These are phyloP conservation scores for Neurospora sp. DNA, from an alignment of 495 filamentous ascomycete genomes.

Conservation along the genomic window DNA sequence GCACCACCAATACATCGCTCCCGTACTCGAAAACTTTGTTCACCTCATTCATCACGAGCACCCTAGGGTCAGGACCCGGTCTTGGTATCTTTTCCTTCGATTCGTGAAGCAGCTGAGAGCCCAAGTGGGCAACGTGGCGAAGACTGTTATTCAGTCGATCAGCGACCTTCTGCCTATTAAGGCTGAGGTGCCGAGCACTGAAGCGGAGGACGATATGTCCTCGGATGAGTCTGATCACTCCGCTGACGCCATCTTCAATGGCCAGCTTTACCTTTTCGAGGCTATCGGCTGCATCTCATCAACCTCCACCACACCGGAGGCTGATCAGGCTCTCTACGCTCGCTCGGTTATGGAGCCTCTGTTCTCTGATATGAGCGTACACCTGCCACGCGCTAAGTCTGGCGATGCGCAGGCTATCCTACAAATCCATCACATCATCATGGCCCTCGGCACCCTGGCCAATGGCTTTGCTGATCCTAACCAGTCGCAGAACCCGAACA, in stretches of 20 bases:
- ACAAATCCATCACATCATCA: conserved; percentile 91
- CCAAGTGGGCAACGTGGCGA: conserved; percentile 77
- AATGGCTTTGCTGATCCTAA: conserved; percentile 83
- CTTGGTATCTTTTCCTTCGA: conserved; percentile 93
- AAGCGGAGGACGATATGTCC: conserved; percentile 81
- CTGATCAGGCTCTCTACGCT: conserved; percentile 75
- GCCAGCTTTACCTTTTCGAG: conserved; percentile 89
- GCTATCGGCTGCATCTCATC: conserved; percentile 86
- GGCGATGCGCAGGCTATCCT: conserved; percentile 71
- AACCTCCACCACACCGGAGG: conserved; percentile 56
- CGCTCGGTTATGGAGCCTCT: conserved; percentile 79
- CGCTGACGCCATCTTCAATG: conserved; percentile 77
- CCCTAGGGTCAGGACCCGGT: conserved; percentile 71
- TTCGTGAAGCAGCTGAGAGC: conserved; percentile 80
- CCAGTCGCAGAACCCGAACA: conserved; percentile 47
- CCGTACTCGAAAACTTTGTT: conserved; percentile 86
- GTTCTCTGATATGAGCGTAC: conserved; percentile 71
- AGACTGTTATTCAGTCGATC: conserved; percentile 83
- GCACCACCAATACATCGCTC: conserved; percentile 65
- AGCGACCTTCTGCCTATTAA: conserved; percentile 80
- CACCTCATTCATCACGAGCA: conserved; percentile 78
- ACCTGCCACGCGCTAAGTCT: conserved; percentile 60
- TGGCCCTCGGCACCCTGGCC: conserved; percentile 88
- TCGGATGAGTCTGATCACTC: conserved; percentile 83
- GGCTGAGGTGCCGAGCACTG: conserved; percentile 70